Base-by-base conservation (phyloP, 768 basidiomycete species). In the Kwoniella shandongensis region DNA sequence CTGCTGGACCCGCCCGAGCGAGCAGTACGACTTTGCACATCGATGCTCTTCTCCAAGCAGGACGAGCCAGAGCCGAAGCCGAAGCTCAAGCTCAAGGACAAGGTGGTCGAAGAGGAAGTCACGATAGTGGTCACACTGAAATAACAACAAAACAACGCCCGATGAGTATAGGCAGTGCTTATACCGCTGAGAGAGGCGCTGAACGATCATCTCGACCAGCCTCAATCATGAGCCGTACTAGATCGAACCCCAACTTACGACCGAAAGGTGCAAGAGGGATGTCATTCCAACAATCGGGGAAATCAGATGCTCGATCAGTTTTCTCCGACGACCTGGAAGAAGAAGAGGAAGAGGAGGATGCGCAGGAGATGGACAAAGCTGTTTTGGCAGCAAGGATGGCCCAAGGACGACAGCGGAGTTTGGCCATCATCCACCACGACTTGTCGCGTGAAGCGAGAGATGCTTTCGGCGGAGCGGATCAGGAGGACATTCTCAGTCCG, bases 21-120 rank as follows among this genome's bases (percentile, higher is more conserved):
- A 62, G 60, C n/a, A 63, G 61, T 12, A 70, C 71, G 6, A 70
- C 68, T 6, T 48, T 73, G 10, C 68, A 73, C 51, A 62, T 70
- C 44, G 68, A 70, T 49, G 61, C 66, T 4, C 40, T 70, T 2
- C 45, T 70, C 0, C 54, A 62, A 26, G 64, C 63, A 12, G 68
- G 68, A 20, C 54, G 68, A 29, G 58, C 51, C 2, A 25, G 66
- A 3, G 68, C 71, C 2, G 60, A 60, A 38, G 67, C 65, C 2
- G 46, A 57, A 54, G 57, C 45, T 39, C 45, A 49, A 30, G 59
- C 32, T 40, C 26, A 40, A 32, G 32, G n/a, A 32, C 32, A 23
- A 44, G 23, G n/a, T 12, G 56, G n/a, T 42, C 40, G 40, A 42
- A 42, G 40, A 8, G 40, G 40, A 42, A 18, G 40, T 32, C 32